A percentile compares a stretch with the other conserved stretches of the same genome.
These are phyloP conservation scores for Rhododendron mucronatum DNA, from an alignment of 148 eudicot species.

Conservation along the genomic window DNA sequence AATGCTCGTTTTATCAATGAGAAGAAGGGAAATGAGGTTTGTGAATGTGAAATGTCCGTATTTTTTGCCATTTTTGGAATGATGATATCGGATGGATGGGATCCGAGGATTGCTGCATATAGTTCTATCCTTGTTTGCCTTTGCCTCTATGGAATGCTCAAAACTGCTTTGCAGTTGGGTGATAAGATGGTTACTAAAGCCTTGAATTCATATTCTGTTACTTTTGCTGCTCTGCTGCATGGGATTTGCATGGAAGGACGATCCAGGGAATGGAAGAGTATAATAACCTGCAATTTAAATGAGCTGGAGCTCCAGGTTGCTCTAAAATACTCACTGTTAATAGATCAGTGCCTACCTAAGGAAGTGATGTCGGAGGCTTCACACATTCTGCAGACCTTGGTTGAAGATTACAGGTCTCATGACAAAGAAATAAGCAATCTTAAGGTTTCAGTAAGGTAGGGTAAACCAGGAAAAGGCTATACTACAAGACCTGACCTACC, in stretches of 20 bases:
- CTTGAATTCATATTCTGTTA: constrained; percentile 44
- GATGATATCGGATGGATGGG: constrained; percentile 57
- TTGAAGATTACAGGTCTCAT: constrained; percentile 33
- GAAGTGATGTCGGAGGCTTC: constrained; percentile 51
- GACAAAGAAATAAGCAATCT: constrained; percentile 20
- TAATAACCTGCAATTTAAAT: constrained; percentile 44
- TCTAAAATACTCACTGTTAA: constrained; percentile 44
- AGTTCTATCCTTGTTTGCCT: constrained; percentile 69
- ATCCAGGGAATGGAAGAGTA: constrained; percentile 61
- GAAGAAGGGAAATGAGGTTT: constrained; percentile 22
- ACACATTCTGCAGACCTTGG: constrained; percentile 51
- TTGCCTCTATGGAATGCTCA: constrained; percentile 62
- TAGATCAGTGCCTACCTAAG: constrained; percentile 43
- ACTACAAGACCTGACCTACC: background rate
- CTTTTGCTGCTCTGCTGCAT: constrained; percentile 63
- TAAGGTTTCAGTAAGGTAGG: constrained; percentile 27
- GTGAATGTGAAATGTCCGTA: constrained; percentile 21
- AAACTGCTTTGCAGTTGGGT: constrained; percentile 48
- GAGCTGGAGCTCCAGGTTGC: constrained; percentile 51
- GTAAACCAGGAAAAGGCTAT: background rate
- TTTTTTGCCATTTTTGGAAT: constrained; percentile 38
- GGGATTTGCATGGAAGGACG: constrained; percentile 72
- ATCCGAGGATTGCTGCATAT: constrained; percentile 52
- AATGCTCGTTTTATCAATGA: constrained; percentile 7
- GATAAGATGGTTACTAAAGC: constrained; percentile 47